phyloP scores from a whole-genome alignment of 1,139 yeast genomes.

The Debaryomyces udenii region DNA sequence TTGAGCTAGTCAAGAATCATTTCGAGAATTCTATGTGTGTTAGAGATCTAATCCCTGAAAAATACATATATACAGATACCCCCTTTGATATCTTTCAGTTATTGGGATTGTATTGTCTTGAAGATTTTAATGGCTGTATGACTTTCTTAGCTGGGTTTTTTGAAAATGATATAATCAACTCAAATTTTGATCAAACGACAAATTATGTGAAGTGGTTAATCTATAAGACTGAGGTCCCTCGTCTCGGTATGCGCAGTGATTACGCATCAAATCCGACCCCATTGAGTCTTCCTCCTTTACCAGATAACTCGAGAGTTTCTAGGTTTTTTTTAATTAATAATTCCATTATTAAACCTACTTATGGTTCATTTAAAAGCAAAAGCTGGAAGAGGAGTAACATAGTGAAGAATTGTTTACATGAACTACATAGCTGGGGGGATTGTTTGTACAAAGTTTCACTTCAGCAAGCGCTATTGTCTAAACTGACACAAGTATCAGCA shows the following conservation, averaged over 20 bases:
- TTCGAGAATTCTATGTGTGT: slow-evolving; percentile 6
- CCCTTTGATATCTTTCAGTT: not conserved
- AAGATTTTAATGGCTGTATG: slow-evolving; percentile 4
- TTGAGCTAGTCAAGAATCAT: slow-evolving; percentile 2
- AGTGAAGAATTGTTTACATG: slow-evolving; percentile 6
- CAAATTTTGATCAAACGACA: not conserved
- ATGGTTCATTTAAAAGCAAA: slow-evolving; percentile 7
- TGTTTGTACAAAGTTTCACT: slow-evolving; percentile 13
- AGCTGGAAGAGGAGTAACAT: slow-evolving; percentile 10
- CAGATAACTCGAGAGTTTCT: slow-evolving; percentile 12
- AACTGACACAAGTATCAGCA: slow-evolving; percentile 8
- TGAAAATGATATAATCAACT: not conserved
- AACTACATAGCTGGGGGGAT: slow-evolving; percentile 12
- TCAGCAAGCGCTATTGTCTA: slow-evolving; percentile 8
- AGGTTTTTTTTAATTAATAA: slow-evolving; percentile 13
- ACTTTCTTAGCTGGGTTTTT: slow-evolving; percentile 1
- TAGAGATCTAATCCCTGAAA: slow-evolving; percentile 1
- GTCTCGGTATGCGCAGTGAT: not conserved
- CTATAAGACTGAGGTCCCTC: slow-evolving; percentile 7
- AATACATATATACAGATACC: not conserved
- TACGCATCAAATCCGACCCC: slow-evolving; percentile 8
- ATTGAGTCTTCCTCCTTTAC: slow-evolving; percentile 17
- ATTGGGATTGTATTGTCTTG: not conserved
- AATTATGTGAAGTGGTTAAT: slow-evolving; percentile 7
- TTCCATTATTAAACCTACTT: slow-evolving; percentile 10